Percentiles rank a stretch among this genome's conserved stretches.
Evolutionary conservation across 371 early-diverging fungal genomes (phyloP).

Genomic region (Funneliformis caledonium): DNA sequence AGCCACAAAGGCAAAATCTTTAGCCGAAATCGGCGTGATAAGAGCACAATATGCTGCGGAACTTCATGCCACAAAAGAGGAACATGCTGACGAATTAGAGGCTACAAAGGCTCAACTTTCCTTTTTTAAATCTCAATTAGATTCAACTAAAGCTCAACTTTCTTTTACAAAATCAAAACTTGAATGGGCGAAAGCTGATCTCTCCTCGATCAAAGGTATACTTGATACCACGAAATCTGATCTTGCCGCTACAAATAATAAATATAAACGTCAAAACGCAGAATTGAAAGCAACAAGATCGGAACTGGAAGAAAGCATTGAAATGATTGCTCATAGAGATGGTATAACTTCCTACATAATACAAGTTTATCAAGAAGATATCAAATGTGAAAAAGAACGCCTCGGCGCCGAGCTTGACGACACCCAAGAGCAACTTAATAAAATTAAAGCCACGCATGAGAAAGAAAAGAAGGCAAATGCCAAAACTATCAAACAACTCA

Average conservation of each 20-base stretch:
- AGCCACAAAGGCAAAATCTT: constrained; percentile 25
- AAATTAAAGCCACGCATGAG: constrained; percentile 19
- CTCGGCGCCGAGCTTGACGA: not conserved
- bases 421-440: constrained; percentile 24
- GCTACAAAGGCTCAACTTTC: constrained; percentile 25
- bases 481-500: constrained; percentile 26
- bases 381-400: constrained; percentile 10
- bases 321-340: constrained; percentile 12
- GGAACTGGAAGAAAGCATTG: not conserved
- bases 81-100: constrained; percentile 34
- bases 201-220: constrained; percentile 10
- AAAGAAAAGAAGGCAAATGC: constrained; percentile 28
- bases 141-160: constrained; percentile 32
- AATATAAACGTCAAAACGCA: constrained; percentile 9
- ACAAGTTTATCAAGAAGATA: constrained; percentile 33
- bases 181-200: constrained; percentile 32
- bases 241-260: not conserved
- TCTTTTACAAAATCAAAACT: constrained; percentile 34
- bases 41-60: constrained; percentile 28
- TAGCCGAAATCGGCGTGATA: constrained; percentile 25
- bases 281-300: constrained; percentile 1
- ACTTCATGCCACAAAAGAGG: constrained; percentile 31
- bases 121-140: constrained; percentile 34
- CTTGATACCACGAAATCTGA: constrained; percentile 18
- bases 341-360: constrained; percentile 24